Base-by-base conservation (phyloP, 2,329 filamentous ascomycete species). In the Verticillium klebahnii region DNA sequence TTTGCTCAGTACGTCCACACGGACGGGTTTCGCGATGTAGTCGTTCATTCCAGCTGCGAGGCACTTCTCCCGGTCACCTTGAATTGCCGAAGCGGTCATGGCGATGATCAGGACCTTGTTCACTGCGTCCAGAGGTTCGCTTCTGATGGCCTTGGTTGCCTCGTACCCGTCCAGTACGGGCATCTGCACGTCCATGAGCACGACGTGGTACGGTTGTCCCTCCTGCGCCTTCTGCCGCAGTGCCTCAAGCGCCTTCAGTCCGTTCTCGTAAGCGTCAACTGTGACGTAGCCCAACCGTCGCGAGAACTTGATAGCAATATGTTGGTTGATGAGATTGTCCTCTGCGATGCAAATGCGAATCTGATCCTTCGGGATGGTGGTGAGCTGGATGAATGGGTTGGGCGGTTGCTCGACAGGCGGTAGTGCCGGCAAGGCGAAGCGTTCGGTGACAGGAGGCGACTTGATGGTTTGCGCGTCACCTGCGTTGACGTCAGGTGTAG, bases 131-230 rank as follows among this genome's bases (percentile, higher is more conserved):
- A 92, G 85, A 0, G 85, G 74, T 73, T 97, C 93, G 67, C 86
- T 86, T 11, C 93, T 88, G 55, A 97, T 87, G 62, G 92, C 83
- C 66, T 90, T 89, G 0, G 93, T 97, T 1, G 93, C 93, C 74
- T 96, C 91, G 72, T 97, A 97, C 6, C 93, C 93, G 72, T 97
- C 93, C 9, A 96, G 84, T 3, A 96, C 87, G 0, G 93, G 93
- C 93, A 97, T 97, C 76, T 97, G 93, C 3, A 96, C 92, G 72
- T 97, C 93, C 93, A 97, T 97, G 55, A 97, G 83, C 50, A 96
- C 89, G 36, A 97, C 84, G 70, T 97, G 93, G 76, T 96, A 97
- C 0, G 93, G 93, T 9, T 80, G 80, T 1, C 89, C 89, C 65
- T 91, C 89, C 55, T 79, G 81, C 3, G 90, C 89, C 65, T 89